Evolutionary conservation across 2,329 filamentous ascomycete species (phyloP), one percentile per base, ranked within the genome.

Genomic region (Fusarium palustre): DNA sequence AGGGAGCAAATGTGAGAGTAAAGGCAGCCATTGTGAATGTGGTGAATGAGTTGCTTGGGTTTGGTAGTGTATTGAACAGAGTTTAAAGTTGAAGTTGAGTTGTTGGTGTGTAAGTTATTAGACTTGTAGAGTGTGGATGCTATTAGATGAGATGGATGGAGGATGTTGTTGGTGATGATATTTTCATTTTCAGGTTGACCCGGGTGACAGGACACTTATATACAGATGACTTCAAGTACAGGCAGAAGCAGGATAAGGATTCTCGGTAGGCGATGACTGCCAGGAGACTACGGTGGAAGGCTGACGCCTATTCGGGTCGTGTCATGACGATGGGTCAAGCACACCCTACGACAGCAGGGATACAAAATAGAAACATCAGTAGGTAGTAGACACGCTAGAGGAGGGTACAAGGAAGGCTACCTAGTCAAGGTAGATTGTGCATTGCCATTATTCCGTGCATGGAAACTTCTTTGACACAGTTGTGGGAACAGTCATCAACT

Each of bases 1-100:
- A 53, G 60, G 74, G 71, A 62, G 71, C 59, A 53, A 73, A 68
- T 52, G 66, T 59, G 55, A 74, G 66, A 43, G 74, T 68, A 54
- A 75, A 76, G 46, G 71, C 72, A 68, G 76, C 76, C 76, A 78
- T 78, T 78, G 71, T 64, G 30, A 42, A 48, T 56, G 43, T 59
- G 45, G 20, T 55, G 53, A 41, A 47, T 39, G 28, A 24, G 36
- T 65, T 47, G 22, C 43, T 50, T 25, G 25, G 46, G 18, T 49
- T 49, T 49, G 16, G 49, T 24, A 49, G 34, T 24, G 42, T 33
- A 25, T 38, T 47, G 45, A 52, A 38, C 20, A 18, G 18, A n/a
- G 22, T 56, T 69, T 36, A 47, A 43, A 25, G 22, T 48, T 28
- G 28, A 11, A 38, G 34, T 38, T 25, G 34, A 47, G 58, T 49